Percentiles rank a stretch among this genome's conserved stretches.
Conservation (phyloP, 1,284 basidiomycete species). For the Mycena sp. region DNA sequence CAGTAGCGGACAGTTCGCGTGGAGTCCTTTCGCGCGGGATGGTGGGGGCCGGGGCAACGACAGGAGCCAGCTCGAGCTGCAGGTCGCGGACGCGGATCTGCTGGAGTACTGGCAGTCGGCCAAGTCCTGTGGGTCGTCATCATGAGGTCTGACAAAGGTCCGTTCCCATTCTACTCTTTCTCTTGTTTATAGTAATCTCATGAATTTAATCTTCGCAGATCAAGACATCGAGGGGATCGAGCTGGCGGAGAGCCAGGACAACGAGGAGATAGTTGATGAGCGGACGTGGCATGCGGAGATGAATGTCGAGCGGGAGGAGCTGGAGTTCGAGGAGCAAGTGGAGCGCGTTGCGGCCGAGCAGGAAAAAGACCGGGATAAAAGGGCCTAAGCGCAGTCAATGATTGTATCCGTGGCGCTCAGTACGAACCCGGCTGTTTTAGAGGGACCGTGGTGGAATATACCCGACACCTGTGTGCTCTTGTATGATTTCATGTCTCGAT, state of each 20-base stretch:
- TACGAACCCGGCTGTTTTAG: no score
- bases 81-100: slow-evolving; percentile 33
- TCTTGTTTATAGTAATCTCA: background rate
- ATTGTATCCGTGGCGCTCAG: no score
- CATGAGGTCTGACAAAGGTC: slow-evolving; percentile 33
- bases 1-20: no score
- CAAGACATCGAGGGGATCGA: slow-evolving; percentile 29
- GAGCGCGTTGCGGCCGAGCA: background rate
- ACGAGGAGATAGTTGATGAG: slow-evolving; percentile 22
- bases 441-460: no score
- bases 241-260: slow-evolving; percentile 26
- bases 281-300: slow-evolving; percentile 24
- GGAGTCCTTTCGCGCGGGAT: no score
- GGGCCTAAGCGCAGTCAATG: no score
- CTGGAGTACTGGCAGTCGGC: slow-evolving; percentile 32
- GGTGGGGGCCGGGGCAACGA: background rate
- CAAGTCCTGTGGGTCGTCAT: slow-evolving; percentile 36
- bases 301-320: slow-evolving; percentile 16
- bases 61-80: slow-evolving; percentile 8
- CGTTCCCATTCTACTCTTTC: background rate
- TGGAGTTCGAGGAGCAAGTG: slow-evolving; percentile 15
- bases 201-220: no score
- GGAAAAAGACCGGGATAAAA: no score
- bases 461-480: no score
- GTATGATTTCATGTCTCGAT: no score